Conservation (phyloP, 305 asterid genomes). For the Petunia hybrid region DNA sequence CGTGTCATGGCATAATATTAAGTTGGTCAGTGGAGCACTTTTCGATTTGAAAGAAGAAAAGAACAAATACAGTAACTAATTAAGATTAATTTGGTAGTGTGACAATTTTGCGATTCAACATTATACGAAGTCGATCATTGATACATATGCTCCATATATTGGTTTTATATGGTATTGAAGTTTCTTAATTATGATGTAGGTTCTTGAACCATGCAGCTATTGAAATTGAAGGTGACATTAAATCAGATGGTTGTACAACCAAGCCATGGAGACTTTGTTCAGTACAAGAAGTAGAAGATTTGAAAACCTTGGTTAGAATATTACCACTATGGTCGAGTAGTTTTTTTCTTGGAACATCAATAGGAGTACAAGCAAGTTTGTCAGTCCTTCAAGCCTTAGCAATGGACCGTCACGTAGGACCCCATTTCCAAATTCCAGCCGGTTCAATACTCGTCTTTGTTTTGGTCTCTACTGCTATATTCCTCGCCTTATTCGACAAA, state of each 20-base stretch:
- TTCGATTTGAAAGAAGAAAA: too few species aligned
- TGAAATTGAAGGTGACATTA: conserved; percentile 41
- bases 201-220: conserved; percentile 67
- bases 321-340: conserved; percentile 55
- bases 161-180: neutral
- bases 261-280: conserved; percentile 53
- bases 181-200: conserved; percentile 38
- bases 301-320: conserved; percentile 54
- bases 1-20: too few species aligned
- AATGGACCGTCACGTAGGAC: conserved; percentile 45
- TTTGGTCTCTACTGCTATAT: conserved; percentile 35
- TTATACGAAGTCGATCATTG: too few species aligned
- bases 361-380: conserved; percentile 32
- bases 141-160: too few species aligned
- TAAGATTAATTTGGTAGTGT: too few species aligned
- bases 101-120: too few species aligned
- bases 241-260: conserved; percentile 31
- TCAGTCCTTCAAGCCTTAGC: conserved; percentile 41
- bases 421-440: conserved; percentile 37
- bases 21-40: too few species aligned
- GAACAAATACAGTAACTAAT: too few species aligned
- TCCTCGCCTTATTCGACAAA: conserved; percentile 32
- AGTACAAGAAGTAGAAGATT: conserved; percentile 60
- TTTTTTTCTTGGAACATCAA: conserved; percentile 33
- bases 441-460: conserved; percentile 47